phyloP scores from a whole-genome alignment of 2,329 filamentous ascomycete species.

The Aureobasidium subglaciale region DNA sequence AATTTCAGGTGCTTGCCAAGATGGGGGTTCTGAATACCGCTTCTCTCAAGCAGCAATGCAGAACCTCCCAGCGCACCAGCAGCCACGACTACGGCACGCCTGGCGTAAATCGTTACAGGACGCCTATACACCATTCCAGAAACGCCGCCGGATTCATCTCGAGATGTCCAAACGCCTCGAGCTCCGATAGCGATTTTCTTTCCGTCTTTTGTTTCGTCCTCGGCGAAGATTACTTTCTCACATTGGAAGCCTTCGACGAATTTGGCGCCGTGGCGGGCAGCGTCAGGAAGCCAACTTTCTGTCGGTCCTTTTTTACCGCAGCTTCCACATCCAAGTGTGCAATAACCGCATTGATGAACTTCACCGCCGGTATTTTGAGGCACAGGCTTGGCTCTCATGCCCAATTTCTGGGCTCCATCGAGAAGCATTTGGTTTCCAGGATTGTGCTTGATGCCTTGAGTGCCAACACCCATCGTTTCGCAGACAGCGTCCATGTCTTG shows the following conservation, averaged over 20 bases:
- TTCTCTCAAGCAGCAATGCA: conserved; percentile 68
- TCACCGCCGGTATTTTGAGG: conserved; percentile 72
- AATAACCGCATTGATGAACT: conserved; percentile 66
- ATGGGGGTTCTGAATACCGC: conserved; percentile 72
- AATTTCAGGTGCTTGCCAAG: conserved; percentile 76
- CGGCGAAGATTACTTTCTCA: conserved; percentile 62
- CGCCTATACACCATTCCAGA: conserved; percentile 46
- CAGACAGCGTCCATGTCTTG: conserved; percentile 73
- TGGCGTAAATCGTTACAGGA: conserved; percentile 66
- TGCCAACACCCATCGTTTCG: conserved; percentile 66
- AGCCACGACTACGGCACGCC: conserved; percentile 66
- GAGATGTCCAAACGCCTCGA: conserved; percentile 65
- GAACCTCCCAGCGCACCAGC: conserved; percentile 64
- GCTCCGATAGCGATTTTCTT: conserved; percentile 61
- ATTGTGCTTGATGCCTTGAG: conserved; percentile 63
- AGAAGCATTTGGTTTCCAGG: conserved; percentile 64
- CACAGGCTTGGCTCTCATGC: conserved; percentile 61
- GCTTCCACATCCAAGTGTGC: conserved; percentile 52
- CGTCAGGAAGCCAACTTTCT: conserved; percentile 71
- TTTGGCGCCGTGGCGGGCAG: conserved; percentile 65
- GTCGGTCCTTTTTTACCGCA: conserved; percentile 73
- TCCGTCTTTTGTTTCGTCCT: conserved; percentile 32
- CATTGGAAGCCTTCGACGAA: conserved; percentile 80
- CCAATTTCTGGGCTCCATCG: conserved; percentile 66
- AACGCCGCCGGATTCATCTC: conserved; percentile 56